phyloP scores from a whole-genome alignment of 495 filamentous ascomycete genomes.

The Melanomma pulvis-pyrius region DNA sequence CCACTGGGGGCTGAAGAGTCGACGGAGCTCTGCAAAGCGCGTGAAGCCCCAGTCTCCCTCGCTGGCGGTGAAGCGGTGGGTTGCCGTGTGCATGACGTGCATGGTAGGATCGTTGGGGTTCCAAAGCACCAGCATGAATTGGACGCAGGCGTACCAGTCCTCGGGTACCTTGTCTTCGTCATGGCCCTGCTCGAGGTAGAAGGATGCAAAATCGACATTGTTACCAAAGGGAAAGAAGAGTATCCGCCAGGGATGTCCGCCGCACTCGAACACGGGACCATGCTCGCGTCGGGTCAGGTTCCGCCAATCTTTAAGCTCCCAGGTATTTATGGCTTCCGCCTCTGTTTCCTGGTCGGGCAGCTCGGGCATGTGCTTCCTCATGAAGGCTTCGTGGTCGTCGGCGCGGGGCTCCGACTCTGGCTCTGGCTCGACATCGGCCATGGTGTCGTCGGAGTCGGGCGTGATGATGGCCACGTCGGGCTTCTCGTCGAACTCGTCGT shows the following conservation, averaged over 20 bases:
- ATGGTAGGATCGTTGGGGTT: constrained; percentile 87
- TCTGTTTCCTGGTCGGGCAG: constrained; percentile 73
- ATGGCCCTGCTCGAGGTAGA: constrained; percentile 96
- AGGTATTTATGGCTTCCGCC: constrained; percentile 72
- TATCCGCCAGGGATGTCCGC: constrained; percentile 89
- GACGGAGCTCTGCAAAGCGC: constrained; percentile 80
- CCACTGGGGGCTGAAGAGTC: constrained; percentile 74
- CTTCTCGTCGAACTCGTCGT: constrained; percentile 66
- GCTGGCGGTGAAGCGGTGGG: constrained; percentile 90
- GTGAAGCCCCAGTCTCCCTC: constrained; percentile 99
- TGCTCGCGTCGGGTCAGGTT: constrained; percentile 73
- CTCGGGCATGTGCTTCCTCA: constrained; percentile 71
- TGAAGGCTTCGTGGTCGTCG: constrained; percentile 87
- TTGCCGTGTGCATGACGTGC: constrained; percentile 67
- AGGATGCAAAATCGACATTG: constrained; percentile 84
- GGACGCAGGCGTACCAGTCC: constrained; percentile 94
- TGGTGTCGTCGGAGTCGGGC: constrained; percentile 59
- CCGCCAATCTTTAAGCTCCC: constrained; percentile 84
- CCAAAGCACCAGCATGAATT: constrained; percentile 92
- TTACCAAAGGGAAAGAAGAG: constrained; percentile 96
- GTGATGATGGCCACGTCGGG: constrained; percentile 84
- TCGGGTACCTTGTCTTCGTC: constrained; percentile 68
- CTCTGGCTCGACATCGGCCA: constrained; percentile 50
- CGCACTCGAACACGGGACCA: constrained; percentile 85
- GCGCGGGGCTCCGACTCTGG: constrained; percentile 59